Base-by-base conservation (phyloP, 352 stramenopile species). In the Pythium coloratum region DNA sequence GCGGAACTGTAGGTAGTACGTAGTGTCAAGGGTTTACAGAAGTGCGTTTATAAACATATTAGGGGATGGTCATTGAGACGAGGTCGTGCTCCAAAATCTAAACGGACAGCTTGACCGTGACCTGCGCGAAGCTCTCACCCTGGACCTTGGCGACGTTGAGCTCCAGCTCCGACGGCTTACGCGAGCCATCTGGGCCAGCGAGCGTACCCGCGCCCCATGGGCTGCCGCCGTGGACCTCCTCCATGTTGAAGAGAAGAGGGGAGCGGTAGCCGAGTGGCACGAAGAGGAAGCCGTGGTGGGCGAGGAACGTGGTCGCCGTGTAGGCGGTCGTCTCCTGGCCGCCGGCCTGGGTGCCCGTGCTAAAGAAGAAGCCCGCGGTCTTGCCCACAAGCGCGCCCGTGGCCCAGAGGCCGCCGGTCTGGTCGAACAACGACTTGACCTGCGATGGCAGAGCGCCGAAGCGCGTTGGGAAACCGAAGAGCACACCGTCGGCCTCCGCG, bases 311-410 rank as follows among this genome's bases (percentile, higher is more conserved):
- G 24, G 97, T 18, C 2, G 77, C 64, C 6, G 88, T 95, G 30
- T 96, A 75, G 14, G 81, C 81, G 9, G 88, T 93, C 26, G 89
- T 97, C 71, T 97, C 92, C 79, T 97, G 91, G 47, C 92, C 92
- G 24, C 90, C 89, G 49, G 76, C 84, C 40, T 81, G 73, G 0
- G 79, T 93, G 40, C 75, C 87, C 32, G 86, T 94, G 64, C 76
- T 90, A 66, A 94, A 86, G 73, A 98, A 97, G 56, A 92, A 85
- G 32, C 86, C 89, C 7, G 81, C 86, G 3, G 92, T 79, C 73
- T 97, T 98, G 59, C 88, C 89, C 8, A 91, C 75, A 13, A 97
- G 77, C 3, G 71, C 81, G 40, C 91, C 90, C 14, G 62, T 65
- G 46, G 81, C 71, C 91, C 90, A 97, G 14, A 96, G 82, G 7